phyloP scores from a whole-genome alignment of 108 stramenopile species.

The Fistulifera pelliculosa region DNA sequence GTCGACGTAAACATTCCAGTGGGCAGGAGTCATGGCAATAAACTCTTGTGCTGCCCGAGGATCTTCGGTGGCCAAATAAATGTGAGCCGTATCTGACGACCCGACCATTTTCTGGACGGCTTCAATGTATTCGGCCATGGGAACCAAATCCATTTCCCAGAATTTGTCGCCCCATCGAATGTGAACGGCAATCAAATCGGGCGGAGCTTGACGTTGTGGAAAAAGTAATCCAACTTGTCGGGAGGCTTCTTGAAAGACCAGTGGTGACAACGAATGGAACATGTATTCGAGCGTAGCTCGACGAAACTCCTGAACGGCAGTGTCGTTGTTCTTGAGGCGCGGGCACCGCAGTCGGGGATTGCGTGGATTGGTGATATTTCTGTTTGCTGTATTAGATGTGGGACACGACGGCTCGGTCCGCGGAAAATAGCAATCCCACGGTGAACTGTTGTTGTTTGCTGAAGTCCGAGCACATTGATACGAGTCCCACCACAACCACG shows the following conservation, averaged over 20 bases:
- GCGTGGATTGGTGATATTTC: slow-evolving; percentile 3
- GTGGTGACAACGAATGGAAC: slow-evolving; percentile 28
- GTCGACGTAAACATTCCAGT: slow-evolving; percentile 30
- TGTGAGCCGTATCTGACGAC: slow-evolving; percentile 14
- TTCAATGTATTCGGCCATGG: slow-evolving; percentile 41
- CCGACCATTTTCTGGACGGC: slow-evolving; percentile 19
- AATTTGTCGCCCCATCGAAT: slow-evolving; percentile 63
- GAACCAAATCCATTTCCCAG: slow-evolving; percentile 45
- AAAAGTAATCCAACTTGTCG: slow-evolving; percentile 35
- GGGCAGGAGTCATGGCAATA: slow-evolving; percentile 12
- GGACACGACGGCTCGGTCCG: slow-evolving; percentile 23
- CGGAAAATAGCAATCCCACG: slow-evolving; percentile 39
- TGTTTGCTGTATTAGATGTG: background rate
- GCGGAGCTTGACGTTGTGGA: slow-evolving; percentile 17
- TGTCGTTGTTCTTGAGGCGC: background rate
- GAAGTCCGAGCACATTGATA: slow-evolving; percentile 14
- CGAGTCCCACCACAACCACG: slow-evolving; percentile 44
- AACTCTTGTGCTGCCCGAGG: slow-evolving; percentile 35
- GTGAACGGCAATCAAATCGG: slow-evolving; percentile 45
- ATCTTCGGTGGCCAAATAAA: slow-evolving; percentile 59
- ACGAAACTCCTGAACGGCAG: slow-evolving; percentile 10
- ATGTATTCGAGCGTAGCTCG: slow-evolving; percentile 39
- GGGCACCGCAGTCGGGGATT: slow-evolving; percentile 7
- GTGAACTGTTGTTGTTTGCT: slow-evolving; percentile 13
- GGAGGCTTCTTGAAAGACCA: slow-evolving; percentile 52